Conservation (phyloP, 2,329 filamentous ascomycete genomes). For the Trichocomaceae sp. region DNA sequence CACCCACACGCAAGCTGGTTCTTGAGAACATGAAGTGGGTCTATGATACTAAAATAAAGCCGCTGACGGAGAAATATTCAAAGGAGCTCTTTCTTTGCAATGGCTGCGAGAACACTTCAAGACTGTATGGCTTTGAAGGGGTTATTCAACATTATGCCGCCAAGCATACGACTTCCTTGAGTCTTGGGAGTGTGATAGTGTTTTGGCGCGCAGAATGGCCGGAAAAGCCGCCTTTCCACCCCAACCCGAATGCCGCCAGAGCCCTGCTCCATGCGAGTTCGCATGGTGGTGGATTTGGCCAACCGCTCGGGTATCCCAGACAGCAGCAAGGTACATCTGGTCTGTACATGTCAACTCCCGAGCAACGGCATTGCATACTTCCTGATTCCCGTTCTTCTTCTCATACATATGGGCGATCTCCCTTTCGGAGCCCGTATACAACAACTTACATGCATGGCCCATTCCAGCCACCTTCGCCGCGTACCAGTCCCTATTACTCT, state of each 20-base stretch:
- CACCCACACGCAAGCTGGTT: constrained; percentile 58
- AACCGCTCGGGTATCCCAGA: constrained; percentile 15
- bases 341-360: constrained; percentile 16
- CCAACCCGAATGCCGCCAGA: constrained; percentile 48
- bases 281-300: constrained; percentile 19
- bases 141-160: constrained; percentile 77
- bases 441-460: constrained; percentile 21
- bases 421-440: constrained; percentile 28
- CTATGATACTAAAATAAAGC: constrained; percentile 70
- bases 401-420: constrained; percentile 25
- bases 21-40: constrained; percentile 84
- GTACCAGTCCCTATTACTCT: constrained; percentile 19
- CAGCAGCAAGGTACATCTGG: constrained; percentile 11
- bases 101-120: constrained; percentile 57
- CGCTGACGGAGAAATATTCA: constrained; percentile 57
- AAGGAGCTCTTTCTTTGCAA: constrained; percentile 73
- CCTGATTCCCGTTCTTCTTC: constrained; percentile 19
- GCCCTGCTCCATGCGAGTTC: constrained; percentile 31
- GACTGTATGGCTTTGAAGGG: constrained; percentile 69
- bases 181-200: constrained; percentile 64
- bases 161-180: constrained; percentile 68
- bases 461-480: constrained; percentile 27
- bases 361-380: constrained; percentile 14
- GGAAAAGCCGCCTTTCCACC: constrained; percentile 63
- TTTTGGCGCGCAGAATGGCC: constrained; percentile 80